Evolutionary conservation across 352 stramenopile species (phyloP), one percentile per base, ranked within the genome.

Genomic region (Globisporangium spiculum): DNA sequence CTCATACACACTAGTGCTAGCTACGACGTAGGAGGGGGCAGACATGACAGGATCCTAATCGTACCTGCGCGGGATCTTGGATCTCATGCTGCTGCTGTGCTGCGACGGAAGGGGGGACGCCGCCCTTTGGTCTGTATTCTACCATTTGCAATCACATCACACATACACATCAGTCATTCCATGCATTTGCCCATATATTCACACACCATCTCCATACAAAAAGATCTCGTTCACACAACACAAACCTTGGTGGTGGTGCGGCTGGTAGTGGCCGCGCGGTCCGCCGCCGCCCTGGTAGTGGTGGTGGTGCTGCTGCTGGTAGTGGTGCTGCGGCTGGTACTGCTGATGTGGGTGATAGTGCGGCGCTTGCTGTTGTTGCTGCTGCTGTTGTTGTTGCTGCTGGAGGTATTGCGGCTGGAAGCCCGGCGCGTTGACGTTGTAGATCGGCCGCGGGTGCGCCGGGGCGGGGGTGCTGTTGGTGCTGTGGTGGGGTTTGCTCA

Each of bases 221-320:
- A 54, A 32, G 36, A 54, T 63, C 48, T 63, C 10, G 20, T 27
- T 9, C 0, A 38, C 30, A 48, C 30, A 14, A 44, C 10, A 30
- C 72, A 67, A 53, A 88, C 80, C 41, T 77, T 68, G 78, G 22
- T 88, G 80, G 10, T 82, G 67, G 27, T 71, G 74, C 9, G 84
- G 77, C 10, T 81, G 69, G 46, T 71, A 73, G 66, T 79, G 83
- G 60, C 68, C 73, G 41, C 75, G 69, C 24, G 78, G 78, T 16
- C 70, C 24, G 67, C 71, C 48, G 8, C 59, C 58, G n/a, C 83
- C 77, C 30, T 58, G 61, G n/a, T 70, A 62, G 9, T 72, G 76
- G 38, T 79, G 75, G 9, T 72, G 76, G 38, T 79, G 75, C 32
- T 83, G 73, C 36, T 67, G 67, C 18, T 85, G 72, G 24, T 75